These are phyloP conservation scores for Beauveria asiatica DNA, from an alignment of 2,329 filamentous ascomycete genomes.

Conservation along the genomic window DNA sequence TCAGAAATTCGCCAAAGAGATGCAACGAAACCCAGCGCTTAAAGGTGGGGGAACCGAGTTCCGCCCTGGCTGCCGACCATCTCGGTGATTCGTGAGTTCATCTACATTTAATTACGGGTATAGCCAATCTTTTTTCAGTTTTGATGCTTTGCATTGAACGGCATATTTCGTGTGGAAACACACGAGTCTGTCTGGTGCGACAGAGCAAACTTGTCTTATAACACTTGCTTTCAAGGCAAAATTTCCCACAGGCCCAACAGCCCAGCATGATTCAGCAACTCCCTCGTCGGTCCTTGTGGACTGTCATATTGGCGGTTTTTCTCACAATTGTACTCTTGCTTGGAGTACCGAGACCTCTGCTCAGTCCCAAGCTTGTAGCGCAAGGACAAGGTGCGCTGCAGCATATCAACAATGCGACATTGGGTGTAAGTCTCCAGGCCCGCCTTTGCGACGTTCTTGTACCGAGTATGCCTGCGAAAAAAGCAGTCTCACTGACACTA, in stretches of 20 bases:
- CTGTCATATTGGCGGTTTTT: neutral
- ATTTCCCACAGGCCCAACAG: too few relatives aligned
- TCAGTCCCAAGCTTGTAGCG: neutral
- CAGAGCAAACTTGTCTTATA: too few relatives aligned
- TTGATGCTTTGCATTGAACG: too few relatives aligned
- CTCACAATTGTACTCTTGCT: neutral
- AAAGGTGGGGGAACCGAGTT: neutral
- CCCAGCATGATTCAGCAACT: neutral
- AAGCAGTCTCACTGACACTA: too few relatives aligned
- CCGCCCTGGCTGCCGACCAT: neutral
- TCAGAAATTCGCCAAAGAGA: neutral
- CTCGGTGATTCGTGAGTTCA: neutral
- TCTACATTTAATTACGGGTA: neutral
- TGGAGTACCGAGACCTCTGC: neutral
- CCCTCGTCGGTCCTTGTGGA: neutral
- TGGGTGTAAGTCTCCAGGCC: neutral
- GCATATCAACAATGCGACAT: neutral
- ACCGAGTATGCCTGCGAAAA: too few relatives aligned
- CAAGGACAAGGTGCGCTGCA: neutral
- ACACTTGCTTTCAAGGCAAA: too few relatives aligned
- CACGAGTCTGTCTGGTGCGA: too few relatives aligned
- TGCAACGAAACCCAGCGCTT: neutral
- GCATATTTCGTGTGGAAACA: too few relatives aligned
- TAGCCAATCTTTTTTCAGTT: too few relatives aligned
- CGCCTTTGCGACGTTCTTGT: too few relatives aligned